Evolutionary conservation across 495 filamentous ascomycete species (phyloP).

Genomic region (Thermothielavioides terrestris): DNA sequence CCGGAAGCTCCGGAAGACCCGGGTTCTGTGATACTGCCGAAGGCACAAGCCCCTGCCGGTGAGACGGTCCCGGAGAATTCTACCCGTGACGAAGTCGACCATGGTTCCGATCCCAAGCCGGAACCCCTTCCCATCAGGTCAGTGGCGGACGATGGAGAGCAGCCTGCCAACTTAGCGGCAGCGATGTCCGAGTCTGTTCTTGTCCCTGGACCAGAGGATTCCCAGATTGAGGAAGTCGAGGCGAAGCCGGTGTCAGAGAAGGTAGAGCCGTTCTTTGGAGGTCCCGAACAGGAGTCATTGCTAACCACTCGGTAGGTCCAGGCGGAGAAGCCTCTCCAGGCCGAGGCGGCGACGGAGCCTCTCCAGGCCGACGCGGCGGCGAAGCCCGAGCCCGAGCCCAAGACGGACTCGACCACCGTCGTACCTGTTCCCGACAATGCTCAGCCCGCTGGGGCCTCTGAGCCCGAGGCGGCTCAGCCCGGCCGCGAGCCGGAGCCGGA

Average conservation of each 20-base stretch:
- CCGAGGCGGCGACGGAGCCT: conserved; percentile 6
- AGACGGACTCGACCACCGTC: conserved; percentile 4
- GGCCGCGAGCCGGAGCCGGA: conserved; percentile 14
- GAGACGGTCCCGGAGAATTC: neutral
- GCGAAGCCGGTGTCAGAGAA: conserved; percentile 19
- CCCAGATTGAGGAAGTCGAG: conserved; percentile 4
- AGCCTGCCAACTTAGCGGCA: neutral
- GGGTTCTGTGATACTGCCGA: neutral
- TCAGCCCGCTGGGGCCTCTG: conserved; percentile 23
- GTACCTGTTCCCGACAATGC: conserved; percentile 14
- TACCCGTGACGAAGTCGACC: neutral
- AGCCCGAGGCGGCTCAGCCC: conserved; percentile 19
- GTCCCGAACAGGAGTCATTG: conserved; percentile 9
- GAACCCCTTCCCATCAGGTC: conserved; percentile 9
- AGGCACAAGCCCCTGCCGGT: neutral
- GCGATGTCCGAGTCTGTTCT: neutral
- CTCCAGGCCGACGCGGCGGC: conserved; percentile 4
- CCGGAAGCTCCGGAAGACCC: neutral
- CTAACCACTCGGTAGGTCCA: conserved; percentile 12
- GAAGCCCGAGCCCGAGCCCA: conserved; percentile 13
- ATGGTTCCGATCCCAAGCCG: conserved; percentile 2
- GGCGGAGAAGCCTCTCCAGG: conserved; percentile 5
- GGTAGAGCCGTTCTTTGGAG: conserved; percentile 16
- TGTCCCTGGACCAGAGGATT: neutral
- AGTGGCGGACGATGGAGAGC: neutral